These are phyloP conservation scores for Linaria vulgaris DNA, from an alignment of 257 asterid species.

Conservation along the genomic window DNA sequence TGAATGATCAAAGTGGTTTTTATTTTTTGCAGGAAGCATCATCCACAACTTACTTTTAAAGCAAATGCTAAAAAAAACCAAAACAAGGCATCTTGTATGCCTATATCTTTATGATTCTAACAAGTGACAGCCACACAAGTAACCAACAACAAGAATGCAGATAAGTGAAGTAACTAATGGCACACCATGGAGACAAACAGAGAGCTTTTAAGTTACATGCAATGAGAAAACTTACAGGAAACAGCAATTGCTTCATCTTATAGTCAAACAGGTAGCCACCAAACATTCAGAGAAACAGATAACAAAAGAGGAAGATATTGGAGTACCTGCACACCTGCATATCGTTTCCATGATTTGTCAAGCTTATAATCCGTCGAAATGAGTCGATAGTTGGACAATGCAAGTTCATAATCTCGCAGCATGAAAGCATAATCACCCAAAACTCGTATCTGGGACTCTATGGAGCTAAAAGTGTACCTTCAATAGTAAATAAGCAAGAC, in stretches of 20 bases:
- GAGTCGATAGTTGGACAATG: conserved; percentile 89
- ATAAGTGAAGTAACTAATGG: not conserved
- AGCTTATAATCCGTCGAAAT: conserved; percentile 95
- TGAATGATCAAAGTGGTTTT: not conserved
- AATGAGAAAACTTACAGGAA: not conserved
- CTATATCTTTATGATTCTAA: not conserved
- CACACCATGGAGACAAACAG: not conserved
- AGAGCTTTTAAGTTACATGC: conserved; percentile 2
- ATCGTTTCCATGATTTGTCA: conserved; percentile 93
- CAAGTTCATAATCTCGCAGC: conserved; percentile 97
- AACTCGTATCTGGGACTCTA: conserved; percentile 93
- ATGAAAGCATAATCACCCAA: conserved; percentile 97
- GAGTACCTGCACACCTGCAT: conserved; percentile 94
- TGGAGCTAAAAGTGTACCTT: conserved; percentile 94
- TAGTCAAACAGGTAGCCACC: not conserved
- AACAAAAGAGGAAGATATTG: too few relatives aligned
- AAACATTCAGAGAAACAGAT: conserved; percentile 7
- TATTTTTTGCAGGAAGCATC: not conserved
- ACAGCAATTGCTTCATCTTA: conserved; percentile 3
- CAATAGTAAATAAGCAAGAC: conserved; percentile 37
- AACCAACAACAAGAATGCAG: conserved; percentile 9
- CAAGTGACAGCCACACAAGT: conserved; percentile 2
- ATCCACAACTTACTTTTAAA: not conserved
- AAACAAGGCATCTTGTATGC: not conserved
- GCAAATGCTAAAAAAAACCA: not conserved